Evolutionary conservation across 148 eudicot genomes (phyloP).

Genomic region (Vaccinium vitisidaea): DNA sequence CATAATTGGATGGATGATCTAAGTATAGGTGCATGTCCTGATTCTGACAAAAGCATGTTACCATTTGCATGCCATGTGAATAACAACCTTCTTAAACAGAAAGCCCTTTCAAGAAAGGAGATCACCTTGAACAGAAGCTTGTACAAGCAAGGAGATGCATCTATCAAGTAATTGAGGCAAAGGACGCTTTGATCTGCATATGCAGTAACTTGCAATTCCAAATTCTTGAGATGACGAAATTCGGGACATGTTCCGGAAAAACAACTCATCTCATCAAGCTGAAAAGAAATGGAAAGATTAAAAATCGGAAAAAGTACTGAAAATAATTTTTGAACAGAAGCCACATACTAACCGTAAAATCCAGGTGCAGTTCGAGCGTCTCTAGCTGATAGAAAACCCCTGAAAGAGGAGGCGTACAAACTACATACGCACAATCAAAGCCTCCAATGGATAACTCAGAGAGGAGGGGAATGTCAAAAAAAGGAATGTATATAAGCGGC

Average conservation of each 20-base stretch:
- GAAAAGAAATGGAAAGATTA: background rate
- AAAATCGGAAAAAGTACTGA: background rate
- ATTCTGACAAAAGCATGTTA: background rate
- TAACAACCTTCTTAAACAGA: background rate
- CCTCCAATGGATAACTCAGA: background rate
- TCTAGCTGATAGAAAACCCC: background rate
- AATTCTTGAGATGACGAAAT: background rate
- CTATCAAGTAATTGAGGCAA: background rate
- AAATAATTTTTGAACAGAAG: no score
- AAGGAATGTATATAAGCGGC: background rate
- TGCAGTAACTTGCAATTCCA: background rate
- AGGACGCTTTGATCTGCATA: background rate
- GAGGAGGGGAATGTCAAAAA: background rate
- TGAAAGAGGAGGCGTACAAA: background rate
- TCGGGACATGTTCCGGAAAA: background rate
- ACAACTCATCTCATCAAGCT: background rate
- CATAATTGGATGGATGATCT: background rate
- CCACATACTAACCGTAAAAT: background rate
- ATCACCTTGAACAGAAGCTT: background rate
- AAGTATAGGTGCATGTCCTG: background rate
- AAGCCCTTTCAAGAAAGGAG: background rate
- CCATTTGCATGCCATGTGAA: background rate
- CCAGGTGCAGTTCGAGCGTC: background rate
- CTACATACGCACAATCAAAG: background rate
- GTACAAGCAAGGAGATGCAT: conserved; percentile 2